Base-by-base conservation (phyloP, 192 early-diverging fungal genomes). In the Mortierella alpina region DNA sequence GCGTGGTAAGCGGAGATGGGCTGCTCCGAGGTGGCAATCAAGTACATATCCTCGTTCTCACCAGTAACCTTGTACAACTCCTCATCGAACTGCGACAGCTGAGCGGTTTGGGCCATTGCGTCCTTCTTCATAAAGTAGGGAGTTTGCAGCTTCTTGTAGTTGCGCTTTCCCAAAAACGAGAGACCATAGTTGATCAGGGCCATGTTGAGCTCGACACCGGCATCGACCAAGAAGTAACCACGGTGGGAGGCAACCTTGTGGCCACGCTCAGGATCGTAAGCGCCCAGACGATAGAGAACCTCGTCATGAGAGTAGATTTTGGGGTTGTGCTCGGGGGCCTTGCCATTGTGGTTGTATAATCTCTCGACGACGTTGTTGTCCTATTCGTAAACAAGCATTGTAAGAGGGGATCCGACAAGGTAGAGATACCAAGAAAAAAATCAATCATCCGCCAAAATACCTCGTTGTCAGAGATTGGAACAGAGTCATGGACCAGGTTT, bases 1-100 rank as follows among this genome's bases (percentile, higher is more conserved):
- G 94, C 87, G 87, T 99, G 97, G 91, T 92, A 96, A 20, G 96
- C 96, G 42, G 93, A 95, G 86, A 99, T 98, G 60, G 98, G 98
- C 87, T 99, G 98, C 87, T 99, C 98, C 10, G 93, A 94, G 53
- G 98, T 99, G 50, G 98, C 98, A 82, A 99, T 99, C 70, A 99
- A 86, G 83, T 98, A 99, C 89, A 96, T 99, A 73, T 95, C 93
- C 69, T 94, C 93, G 69, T 89, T 91, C 44, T 93, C 93, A 40
- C 92, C 92, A 65, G 87, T 87, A 56, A 91, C 90, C 83, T 96
- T 98, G 92, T 99, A 99, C 65, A 99, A 88, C 68, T 97, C 98
- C 84, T 99, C 98, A 72, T 99, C 97, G 82, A 97, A 99, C 86
- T 99, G 94, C 49, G 91, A 91, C 55, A 99, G 89, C 84, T 99